phyloP scores from a whole-genome alignment of 1,284 basidiomycete genomes.

The Malassezia nana region DNA sequence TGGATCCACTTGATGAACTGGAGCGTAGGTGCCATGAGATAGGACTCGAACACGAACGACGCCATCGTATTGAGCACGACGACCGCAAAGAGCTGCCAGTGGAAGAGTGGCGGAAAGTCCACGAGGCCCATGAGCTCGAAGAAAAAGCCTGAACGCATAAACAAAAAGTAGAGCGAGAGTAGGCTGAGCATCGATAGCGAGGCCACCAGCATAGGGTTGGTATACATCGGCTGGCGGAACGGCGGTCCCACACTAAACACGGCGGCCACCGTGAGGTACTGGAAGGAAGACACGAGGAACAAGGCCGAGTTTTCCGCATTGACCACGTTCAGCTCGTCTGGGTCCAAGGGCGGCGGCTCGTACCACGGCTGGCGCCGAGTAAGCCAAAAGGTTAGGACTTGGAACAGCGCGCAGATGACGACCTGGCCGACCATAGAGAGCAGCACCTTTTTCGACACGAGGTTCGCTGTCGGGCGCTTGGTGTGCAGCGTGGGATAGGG shows the following conservation, averaged over 20 bases:
- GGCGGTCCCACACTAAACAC: slow-evolving; percentile 97
- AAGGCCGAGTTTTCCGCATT: slow-evolving; percentile 89
- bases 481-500: slow-evolving; percentile 70
- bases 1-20: slow-evolving; percentile 7
- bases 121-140: slow-evolving; percentile 67
- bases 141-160: slow-evolving; percentile 57
- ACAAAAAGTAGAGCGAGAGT: slow-evolving; percentile 39
- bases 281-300: slow-evolving; percentile 92
- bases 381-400: slow-evolving; percentile 82
- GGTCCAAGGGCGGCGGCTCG: slow-evolving; percentile 57
- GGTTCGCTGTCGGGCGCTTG: slow-evolving; percentile 86
- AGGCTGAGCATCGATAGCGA: slow-evolving; percentile 26
- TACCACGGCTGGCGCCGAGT: slow-evolving; percentile 74
- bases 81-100: slow-evolving; percentile 61
- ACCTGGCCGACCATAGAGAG: slow-evolving; percentile 89
- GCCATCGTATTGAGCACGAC: slow-evolving; percentile 63
- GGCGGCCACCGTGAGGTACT: slow-evolving; percentile 90
- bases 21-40: slow-evolving; percentile 13
- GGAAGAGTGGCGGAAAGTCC: slow-evolving; percentile 62
- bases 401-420: slow-evolving; percentile 69
- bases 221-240: slow-evolving; percentile 86
- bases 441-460: slow-evolving; percentile 91
- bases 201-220: slow-evolving; percentile 55
- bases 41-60: slow-evolving; percentile 67
- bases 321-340: slow-evolving; percentile 70